Base-by-base conservation (phyloP, 2,329 filamentous ascomycete genomes). In the Phymatotrichopsis omnivora region DNA sequence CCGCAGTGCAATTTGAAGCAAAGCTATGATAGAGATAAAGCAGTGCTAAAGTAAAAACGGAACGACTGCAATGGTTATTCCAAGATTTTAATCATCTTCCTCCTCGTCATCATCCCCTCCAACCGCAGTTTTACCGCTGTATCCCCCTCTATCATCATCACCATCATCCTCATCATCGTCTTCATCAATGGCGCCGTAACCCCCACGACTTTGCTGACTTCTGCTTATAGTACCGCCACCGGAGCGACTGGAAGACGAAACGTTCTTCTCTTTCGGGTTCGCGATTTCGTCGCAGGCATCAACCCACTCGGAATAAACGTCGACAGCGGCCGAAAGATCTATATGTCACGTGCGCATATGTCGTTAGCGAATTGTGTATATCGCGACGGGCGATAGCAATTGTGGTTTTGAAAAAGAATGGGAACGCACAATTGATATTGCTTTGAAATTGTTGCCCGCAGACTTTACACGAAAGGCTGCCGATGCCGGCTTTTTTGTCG, bases 281-380 rank as follows among this genome's bases (percentile, higher is more conserved):
- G 78, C 78, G 38, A 83, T 79, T 5, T 75, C 71, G 60, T 85
- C 80, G 61, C 80, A 83, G n/a, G 91, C 91, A 66, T 98, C 91
- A 53, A 98, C 85, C 91, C 91, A 98, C 64, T 96, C 91, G 25
- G 85, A 84, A 62, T 98, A 98, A 6, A 98, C 89, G 62, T 98
- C 91, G 35, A 98, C 86, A 0, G 85, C 76, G 11, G 83, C 84
- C 20, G 85, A 93, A 20, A 96, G 77, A 64, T 93, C 85, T 93
- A 52, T 16, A 49, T 48, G 43, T 49, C 11, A 42, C 46, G 36
- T 25, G 37, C 32, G 46, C 16, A 17, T 32, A 12, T 35, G 16
- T 32, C n/a, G 23, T 19, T 10, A 16, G 5, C 31, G n/a, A 17
- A 12, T 11, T 20, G 31, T 34, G 17, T 19, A 34, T 10, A 20